Conservation (phyloP, 2,329 filamentous ascomycete genomes). For the Lasiodiplodia theobromae region DNA sequence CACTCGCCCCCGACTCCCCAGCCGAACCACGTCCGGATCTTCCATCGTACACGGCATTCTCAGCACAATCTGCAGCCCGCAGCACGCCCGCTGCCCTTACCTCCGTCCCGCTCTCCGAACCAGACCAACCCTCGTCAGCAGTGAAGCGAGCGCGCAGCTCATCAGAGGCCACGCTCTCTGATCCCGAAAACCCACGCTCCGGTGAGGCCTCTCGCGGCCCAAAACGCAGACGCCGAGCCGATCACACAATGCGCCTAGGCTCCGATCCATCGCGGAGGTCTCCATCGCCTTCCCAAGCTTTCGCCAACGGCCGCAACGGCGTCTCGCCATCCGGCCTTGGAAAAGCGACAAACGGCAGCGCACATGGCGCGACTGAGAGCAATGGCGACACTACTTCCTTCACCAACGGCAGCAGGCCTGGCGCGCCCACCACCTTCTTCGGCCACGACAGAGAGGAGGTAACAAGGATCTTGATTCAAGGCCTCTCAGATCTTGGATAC, state of each 20-base stretch:
- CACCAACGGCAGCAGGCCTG: conserved; percentile 49
- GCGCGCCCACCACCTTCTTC: conserved; percentile 65
- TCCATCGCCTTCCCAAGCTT: conserved; percentile 45
- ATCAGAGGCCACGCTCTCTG: conserved; percentile 40
- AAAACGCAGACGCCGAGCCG: conserved; percentile 52
- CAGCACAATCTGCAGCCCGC: conserved; percentile 41
- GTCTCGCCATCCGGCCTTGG: conserved; percentile 42
- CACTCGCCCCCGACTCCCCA: conserved; percentile 73
- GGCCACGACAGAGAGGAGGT: conserved; percentile 93
- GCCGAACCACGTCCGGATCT: conserved; percentile 62
- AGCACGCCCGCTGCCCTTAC: conserved; percentile 33
- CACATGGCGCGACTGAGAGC: conserved; percentile 47
- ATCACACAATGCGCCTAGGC: conserved; percentile 53
- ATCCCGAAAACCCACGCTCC: conserved; percentile 32
- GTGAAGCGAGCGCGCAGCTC: conserved; percentile 45
- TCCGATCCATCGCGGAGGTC: conserved; percentile 48
- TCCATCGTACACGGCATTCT: conserved; percentile 51
- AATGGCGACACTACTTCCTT: conserved; percentile 49
- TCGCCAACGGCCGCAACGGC: conserved; percentile 50
- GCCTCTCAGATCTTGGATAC: conserved; percentile 88
- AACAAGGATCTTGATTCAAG: conserved; percentile 89
- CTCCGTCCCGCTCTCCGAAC: conserved; percentile 32
- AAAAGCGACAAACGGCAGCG: conserved; percentile 51
- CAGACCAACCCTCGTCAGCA: conserved; percentile 28
- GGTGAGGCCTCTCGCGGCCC: conserved; percentile 45